Evolutionary conservation across 2,329 filamentous ascomycete species (phyloP), one percentile per base, ranked within the genome.

Genomic region (Aureobasidium sp.): DNA sequence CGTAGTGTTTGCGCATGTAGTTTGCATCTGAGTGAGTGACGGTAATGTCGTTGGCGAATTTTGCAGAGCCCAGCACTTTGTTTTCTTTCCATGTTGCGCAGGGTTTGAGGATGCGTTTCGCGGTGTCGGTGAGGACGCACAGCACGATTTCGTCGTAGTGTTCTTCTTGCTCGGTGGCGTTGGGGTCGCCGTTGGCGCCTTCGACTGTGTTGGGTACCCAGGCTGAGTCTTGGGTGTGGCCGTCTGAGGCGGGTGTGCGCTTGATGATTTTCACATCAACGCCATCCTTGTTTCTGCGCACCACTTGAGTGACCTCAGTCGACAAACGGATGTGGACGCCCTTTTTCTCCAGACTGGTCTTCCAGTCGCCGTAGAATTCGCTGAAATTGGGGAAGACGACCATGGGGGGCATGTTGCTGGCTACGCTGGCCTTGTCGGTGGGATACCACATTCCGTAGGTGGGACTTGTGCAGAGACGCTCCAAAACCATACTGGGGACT

Each of bases 1-100:
- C 85, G 75, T 90, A 89, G 72, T 89, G 83, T 48, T 80, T 81
- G 62, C 83, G 78, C 77, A 89, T 87, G 74, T 89, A 89, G 11
- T 79, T 75, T 6, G 76, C 73, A 69, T 90, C 86, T 66, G 78
- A 81, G 70, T 89, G 86, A 1, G 86, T 89, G 64, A 89, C 79
- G 16, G 86, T 89, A 60, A 89, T 82, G 70, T 90, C 87, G 75
- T 89, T 83, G 68, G 81, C 84, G 71, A 88, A 86, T 63, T 84
- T 84, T 9, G 87, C 87, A 16, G 85, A 83, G 16, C 87, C 86
- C 0, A 92, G 81, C 9, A 93, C 83, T 47, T 81, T 79, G 53
- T 78, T 83, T 70, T 92, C 88, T 42, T 81, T 78, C 76, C 82
- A 84, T 11, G 76, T 81, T 30, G 84, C 81, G 2, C 79, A 81